These are phyloP conservation scores for Cymbidium sinense DNA, from an alignment of 106 monocot species.

Conservation along the genomic window DNA sequence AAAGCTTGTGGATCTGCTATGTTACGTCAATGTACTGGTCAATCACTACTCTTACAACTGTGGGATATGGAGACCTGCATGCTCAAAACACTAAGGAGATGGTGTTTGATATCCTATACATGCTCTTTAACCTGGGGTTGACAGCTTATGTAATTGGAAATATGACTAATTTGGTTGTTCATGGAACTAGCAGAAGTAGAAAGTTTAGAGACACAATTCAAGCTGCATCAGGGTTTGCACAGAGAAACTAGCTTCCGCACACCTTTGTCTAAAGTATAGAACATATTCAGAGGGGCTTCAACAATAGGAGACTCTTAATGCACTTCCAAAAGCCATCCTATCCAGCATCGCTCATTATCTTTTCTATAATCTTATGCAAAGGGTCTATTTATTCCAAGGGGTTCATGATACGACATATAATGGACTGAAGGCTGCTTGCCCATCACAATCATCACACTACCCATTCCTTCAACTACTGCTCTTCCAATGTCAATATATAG, in stretches of 20 bases:
- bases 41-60: conserved; percentile 94
- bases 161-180: conserved; percentile 98
- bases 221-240: conserved; percentile 87
- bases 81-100: conserved; percentile 78
- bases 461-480: conserved; percentile 92
- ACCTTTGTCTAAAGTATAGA: conserved; percentile 78
- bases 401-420: too few relatives aligned
- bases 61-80: too few relatives aligned
- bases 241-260: conserved; percentile 81
- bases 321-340: conserved; percentile 85
- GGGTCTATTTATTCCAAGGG: too few relatives aligned
- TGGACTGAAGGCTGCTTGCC: too few relatives aligned
- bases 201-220: conserved; percentile 92
- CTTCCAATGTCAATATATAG: too few relatives aligned
- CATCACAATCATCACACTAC: conserved; percentile 75
- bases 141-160: conserved; percentile 96
- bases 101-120: conserved; percentile 75
- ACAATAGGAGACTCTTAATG: too few relatives aligned
- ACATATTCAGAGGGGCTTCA: conserved; percentile 94
- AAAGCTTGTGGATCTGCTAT: conserved; percentile 66
- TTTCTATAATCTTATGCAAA: too few relatives aligned
- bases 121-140: conserved; percentile 93
- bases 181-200: conserved; percentile 87
- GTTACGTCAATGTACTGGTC: conserved; percentile 95
- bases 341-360: conserved; percentile 93